Conservation (phyloP, 371 early-diverging fungal species). For the Mortierella sp. region DNA sequence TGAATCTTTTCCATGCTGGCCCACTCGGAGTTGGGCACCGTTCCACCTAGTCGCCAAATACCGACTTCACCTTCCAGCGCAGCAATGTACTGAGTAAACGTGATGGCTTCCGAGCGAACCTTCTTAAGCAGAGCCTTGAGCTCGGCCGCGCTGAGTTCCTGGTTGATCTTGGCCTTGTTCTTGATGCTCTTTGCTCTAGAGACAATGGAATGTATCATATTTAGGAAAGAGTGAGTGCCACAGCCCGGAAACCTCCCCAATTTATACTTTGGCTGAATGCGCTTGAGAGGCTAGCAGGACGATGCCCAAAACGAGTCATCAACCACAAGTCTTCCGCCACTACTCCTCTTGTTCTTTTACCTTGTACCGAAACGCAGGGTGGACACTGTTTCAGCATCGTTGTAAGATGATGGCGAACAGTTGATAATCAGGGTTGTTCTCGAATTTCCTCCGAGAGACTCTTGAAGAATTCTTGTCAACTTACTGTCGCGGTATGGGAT, state of each 20-base stretch:
- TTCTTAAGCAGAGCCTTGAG: conserved; percentile 93
- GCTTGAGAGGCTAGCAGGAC: background rate
- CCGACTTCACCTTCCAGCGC: conserved; percentile 89
- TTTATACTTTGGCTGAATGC: background rate
- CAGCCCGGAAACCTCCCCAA: too few relatives aligned
- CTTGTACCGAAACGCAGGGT: conserved; percentile 97
- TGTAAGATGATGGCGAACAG: conserved; percentile 95
- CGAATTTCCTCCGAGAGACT: conserved; percentile 98
- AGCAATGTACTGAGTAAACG: conserved; percentile 83
- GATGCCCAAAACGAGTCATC: conserved; percentile 15
- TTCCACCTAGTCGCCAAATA: conserved; percentile 86
- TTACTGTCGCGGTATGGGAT: conserved; percentile 99
- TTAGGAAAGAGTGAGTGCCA: too few relatives aligned
- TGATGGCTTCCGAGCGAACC: conserved; percentile 80
- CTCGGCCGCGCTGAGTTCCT: conserved; percentile 91
- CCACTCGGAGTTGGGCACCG: conserved; percentile 80
- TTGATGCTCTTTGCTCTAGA: conserved; percentile 95
- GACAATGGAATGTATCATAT: too few relatives aligned
- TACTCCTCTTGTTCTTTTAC: conserved; percentile 25
- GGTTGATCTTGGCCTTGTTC: conserved; percentile 98
- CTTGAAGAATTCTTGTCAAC: conserved; percentile 98
- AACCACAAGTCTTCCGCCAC: background rate
- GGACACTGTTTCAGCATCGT: conserved; percentile 94
- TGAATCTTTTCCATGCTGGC: conserved; percentile 75
- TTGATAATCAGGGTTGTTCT: conserved; percentile 97